A percentile compares a stretch with the other conserved stretches of the same genome.
Evolutionary conservation across 768 basidiomycete genomes (phyloP).

Genomic region (Lentinus brumalis): DNA sequence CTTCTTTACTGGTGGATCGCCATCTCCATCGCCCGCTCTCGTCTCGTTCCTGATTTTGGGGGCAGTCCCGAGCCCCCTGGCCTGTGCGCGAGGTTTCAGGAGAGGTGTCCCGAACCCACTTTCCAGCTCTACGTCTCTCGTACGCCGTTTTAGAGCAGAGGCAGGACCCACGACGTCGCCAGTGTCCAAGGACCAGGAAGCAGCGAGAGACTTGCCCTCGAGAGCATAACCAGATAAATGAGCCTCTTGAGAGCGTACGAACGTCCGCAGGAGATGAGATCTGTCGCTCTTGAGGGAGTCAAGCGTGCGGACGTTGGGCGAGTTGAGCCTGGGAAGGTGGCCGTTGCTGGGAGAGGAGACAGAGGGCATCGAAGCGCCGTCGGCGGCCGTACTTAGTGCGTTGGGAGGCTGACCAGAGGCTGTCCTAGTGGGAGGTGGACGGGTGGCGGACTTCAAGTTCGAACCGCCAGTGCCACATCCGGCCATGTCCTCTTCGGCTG

Average conservation of each 20-base stretch:
- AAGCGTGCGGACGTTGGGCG: conserved; percentile 13
- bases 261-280: conserved; percentile 44
- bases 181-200: conserved; percentile 24
- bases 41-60: too few species aligned
- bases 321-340: conserved; percentile 1
- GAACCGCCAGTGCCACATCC: background rate
- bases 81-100: conserved; percentile 19
- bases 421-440: background rate
- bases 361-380: background rate
- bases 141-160: background rate
- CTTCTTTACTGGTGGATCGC: background rate
- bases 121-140: conserved; percentile 1
- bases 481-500: background rate
- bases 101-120: conserved; percentile 18
- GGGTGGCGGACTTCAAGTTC: background rate
- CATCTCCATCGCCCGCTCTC: too few species aligned
- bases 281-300: conserved; percentile 39
- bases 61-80: too few species aligned
- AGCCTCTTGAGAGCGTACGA: conserved; percentile 50
- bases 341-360: background rate
- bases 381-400: background rate
- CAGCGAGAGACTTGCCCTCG: conserved; percentile 34
- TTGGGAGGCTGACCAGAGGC: background rate
- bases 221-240: conserved; percentile 46
- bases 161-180: background rate